Base-by-base conservation (phyloP, 345 rosid genomes). In the Syzygium aqueum region DNA sequence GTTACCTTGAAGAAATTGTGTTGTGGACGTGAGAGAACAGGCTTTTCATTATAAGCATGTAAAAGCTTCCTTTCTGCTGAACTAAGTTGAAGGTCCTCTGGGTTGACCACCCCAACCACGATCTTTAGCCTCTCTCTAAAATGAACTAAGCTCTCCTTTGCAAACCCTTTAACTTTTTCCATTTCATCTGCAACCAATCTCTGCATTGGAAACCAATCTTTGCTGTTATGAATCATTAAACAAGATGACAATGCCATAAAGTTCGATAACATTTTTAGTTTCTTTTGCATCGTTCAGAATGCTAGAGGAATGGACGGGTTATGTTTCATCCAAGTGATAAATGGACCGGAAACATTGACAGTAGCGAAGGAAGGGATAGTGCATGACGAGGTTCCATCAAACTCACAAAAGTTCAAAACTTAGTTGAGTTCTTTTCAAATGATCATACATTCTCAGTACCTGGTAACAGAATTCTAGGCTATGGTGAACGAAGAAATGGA, bases 21-120 rank as follows among this genome's bases (percentile, higher is more conserved):
- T 65, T 94, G 98, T 17, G 98, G 98, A 67, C 98, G 98, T 12
- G 98, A 94, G 84, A 96, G 98, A 80, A 94, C 97, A 0, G 98
- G 99, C 88, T 87, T 95, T 53, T 96, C 94, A 37, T 94, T 94
- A 87, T 96, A 96, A 85, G 96, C 94, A 51, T 93, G 90, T 33
- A 96, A 88, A 43, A 96, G 97, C 90, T 96, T 95, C 89, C 91
- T 94, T 88, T 96, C 98, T 6, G 96, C 88, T 56, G 96, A 91
- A 87, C 95, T 87, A 84, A 95, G 89, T 51, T 91, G 94, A 88
- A 96, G 93, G 65, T 96, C 98, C 63, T 95, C 98, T 65, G 96
- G 95, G 89, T 96, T 95, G 61, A 94, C 94, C 49, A 95, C 84
- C 19, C 96, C 95, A 0, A 90, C 98, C 93, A 96, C 67, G 87